Percentiles rank a stretch among this genome's conserved stretches.
These are phyloP conservation scores for Pestalotiopsis sp. DNA, from an alignment of 2,329 filamentous ascomycete genomes.

Conservation along the genomic window DNA sequence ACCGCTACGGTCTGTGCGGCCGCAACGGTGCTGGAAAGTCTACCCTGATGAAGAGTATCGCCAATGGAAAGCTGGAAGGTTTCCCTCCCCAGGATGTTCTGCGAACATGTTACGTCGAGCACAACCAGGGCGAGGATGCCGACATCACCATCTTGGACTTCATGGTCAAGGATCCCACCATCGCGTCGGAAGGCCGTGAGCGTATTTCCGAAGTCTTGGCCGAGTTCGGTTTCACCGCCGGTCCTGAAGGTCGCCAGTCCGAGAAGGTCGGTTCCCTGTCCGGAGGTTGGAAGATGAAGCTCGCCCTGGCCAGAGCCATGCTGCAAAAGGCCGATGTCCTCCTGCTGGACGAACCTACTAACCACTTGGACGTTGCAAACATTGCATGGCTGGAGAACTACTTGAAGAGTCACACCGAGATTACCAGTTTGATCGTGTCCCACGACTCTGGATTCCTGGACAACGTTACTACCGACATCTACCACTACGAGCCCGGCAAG, in stretches of 20 bases:
- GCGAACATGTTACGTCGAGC: constrained; percentile 96
- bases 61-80: constrained; percentile 92
- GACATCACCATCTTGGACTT: constrained; percentile 96
- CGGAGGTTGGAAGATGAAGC: constrained; percentile 99
- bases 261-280: constrained; percentile 93
- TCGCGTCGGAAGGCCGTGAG: constrained; percentile 76
- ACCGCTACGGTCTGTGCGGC: constrained; percentile 95
- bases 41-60: constrained; percentile 97
- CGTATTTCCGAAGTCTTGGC: constrained; percentile 82
- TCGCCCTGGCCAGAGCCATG: constrained; percentile 95
- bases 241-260: constrained; percentile 84
- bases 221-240: constrained; percentile 92
- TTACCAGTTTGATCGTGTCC: constrained; percentile 95
- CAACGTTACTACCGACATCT: constrained; percentile 97
- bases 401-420: constrained; percentile 92
- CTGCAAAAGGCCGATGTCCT: constrained; percentile 95
- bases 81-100: constrained; percentile 93
- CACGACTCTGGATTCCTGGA: constrained; percentile 98
- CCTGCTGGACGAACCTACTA: constrained; percentile 96
- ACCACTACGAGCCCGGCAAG: constrained; percentile 96
- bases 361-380: constrained; percentile 95
- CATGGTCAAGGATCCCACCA: constrained; percentile 84
- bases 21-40: constrained; percentile 98
- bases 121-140: constrained; percentile 98
- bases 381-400: constrained; percentile 96